phyloP scores from a whole-genome alignment of 495 filamentous ascomycete genomes.

The Penicillium roqueforti region DNA sequence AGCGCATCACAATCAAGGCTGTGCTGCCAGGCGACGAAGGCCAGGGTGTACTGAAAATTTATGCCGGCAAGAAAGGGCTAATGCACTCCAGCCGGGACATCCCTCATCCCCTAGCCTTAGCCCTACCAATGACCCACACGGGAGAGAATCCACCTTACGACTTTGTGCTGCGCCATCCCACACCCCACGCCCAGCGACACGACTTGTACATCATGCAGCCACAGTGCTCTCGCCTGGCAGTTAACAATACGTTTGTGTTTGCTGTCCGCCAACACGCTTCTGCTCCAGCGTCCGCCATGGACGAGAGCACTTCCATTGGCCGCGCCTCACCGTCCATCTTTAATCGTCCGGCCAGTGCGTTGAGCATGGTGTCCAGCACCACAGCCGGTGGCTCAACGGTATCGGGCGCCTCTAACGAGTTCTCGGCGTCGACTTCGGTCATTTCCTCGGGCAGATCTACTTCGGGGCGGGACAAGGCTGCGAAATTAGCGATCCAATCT shows the following conservation, averaged over 20 bases:
- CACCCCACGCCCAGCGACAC: conserved; percentile 91
- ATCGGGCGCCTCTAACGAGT: conserved; percentile 41
- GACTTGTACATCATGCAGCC: conserved; percentile 96
- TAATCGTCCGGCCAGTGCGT: conserved; percentile 68
- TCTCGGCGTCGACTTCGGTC: conserved; percentile 45
- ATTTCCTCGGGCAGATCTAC: conserved; percentile 53
- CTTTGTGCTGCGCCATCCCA: conserved; percentile 89
- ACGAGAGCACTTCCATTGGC: conserved; percentile 39
- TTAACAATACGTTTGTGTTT: conserved; percentile 98
- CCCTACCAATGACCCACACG: conserved; percentile 84
- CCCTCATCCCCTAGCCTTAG: conserved; percentile 83
- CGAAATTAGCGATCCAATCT: conserved; percentile 92
- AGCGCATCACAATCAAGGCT: conserved; percentile 89
- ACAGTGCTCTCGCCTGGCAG: conserved; percentile 76
- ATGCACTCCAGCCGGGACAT: conserved; percentile 96
- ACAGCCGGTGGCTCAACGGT: conserved; percentile 37
- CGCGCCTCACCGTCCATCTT: conserved; percentile 61
- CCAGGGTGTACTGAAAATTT: conserved; percentile 84
- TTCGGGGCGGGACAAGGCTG: conserved; percentile 68
- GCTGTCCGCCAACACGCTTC: conserved; percentile 89
- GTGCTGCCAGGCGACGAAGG: conserved; percentile 87
- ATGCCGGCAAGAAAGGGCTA: conserved; percentile 86
- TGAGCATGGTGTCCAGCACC: conserved; percentile 66
- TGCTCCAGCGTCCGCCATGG: conserved; percentile 45
- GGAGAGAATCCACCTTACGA: conserved; percentile 92